Conservation (phyloP, 371 early-diverging fungal genomes). For the Mucor indicus region DNA sequence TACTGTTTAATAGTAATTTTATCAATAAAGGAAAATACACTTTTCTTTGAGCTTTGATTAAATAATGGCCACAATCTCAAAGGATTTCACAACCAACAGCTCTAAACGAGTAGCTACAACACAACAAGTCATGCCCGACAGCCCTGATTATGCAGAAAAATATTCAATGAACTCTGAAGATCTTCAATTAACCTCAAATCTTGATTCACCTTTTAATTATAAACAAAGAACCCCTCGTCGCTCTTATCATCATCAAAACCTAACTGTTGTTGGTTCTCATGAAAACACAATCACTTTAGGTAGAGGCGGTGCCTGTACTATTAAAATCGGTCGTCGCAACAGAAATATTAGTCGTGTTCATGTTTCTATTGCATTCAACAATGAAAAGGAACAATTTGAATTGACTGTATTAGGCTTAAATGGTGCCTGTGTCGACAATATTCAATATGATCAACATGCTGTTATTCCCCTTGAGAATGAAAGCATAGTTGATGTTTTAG, state of each 20-base stretch:
- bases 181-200: slow-evolving; percentile 26
- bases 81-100: background rate
- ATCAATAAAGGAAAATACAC: too few species aligned
- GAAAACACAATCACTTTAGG: slow-evolving; percentile 51
- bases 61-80: background rate
- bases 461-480: slow-evolving; percentile 24
- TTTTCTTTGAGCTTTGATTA: background rate
- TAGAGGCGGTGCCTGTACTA: slow-evolving; percentile 51
- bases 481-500: slow-evolving; percentile 40
- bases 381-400: slow-evolving; percentile 28
- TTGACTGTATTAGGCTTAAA: slow-evolving; percentile 57
- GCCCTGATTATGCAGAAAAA: slow-evolving; percentile 6
- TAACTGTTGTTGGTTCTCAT: slow-evolving; percentile 39
- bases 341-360: slow-evolving; percentile 59
- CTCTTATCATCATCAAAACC: background rate
- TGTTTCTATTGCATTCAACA: slow-evolving; percentile 48
- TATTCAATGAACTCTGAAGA: slow-evolving; percentile 35
- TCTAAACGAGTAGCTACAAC: background rate
- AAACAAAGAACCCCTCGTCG: slow-evolving; percentile 3
- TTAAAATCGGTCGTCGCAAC: slow-evolving; percentile 60
- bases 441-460: slow-evolving; percentile 32
- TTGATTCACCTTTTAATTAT: background rate
- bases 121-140: background rate
- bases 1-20: too few species aligned
- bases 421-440: slow-evolving; percentile 41